These are phyloP conservation scores for Tuctoria greenei DNA, from an alignment of 176 grass and related monocot genomes.

Conservation along the genomic window DNA sequence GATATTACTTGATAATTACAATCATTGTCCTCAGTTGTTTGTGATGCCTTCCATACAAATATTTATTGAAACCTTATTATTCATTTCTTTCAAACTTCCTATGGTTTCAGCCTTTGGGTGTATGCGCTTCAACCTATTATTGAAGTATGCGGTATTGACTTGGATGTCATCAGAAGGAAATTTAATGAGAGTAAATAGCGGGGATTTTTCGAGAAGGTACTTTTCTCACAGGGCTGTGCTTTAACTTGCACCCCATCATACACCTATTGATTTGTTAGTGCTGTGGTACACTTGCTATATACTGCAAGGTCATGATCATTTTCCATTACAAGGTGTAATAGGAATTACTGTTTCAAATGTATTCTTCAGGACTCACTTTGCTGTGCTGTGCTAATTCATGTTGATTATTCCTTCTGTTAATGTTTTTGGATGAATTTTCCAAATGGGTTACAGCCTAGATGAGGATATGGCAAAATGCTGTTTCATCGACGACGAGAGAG, in stretches of 20 bases:
- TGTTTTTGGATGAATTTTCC: slow-evolving; percentile 39
- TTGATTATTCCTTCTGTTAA: slow-evolving; percentile 36
- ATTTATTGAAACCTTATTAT: slow-evolving; percentile 31
- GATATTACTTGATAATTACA: too few relatives aligned
- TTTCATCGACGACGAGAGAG: slow-evolving; percentile 34
- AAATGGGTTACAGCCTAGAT: slow-evolving; percentile 52
- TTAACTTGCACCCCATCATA: neutral
- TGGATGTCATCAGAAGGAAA: slow-evolving; percentile 3
- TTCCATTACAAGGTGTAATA: slow-evolving; percentile 25
- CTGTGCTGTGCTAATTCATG: slow-evolving; percentile 24
- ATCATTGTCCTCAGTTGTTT: slow-evolving; percentile 34
- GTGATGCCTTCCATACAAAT: slow-evolving; percentile 31
- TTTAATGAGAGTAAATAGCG: slow-evolving; percentile 2
- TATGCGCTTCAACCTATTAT: slow-evolving; percentile 29
- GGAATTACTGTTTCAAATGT: slow-evolving; percentile 20
- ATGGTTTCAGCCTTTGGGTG: slow-evolving; percentile 28
- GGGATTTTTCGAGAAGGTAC: slow-evolving; percentile 15
- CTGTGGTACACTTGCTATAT: slow-evolving; percentile 6
- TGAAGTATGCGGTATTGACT: slow-evolving; percentile 6
- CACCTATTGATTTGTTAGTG: slow-evolving; percentile 7
- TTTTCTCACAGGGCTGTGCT: neutral
- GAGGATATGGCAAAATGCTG: slow-evolving; percentile 53
- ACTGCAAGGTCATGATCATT: slow-evolving; percentile 16
- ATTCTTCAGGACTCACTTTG: slow-evolving; percentile 36
- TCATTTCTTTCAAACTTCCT: slow-evolving; percentile 23